Evolutionary conservation across 768 basidiomycete species (phyloP), one percentile per base, ranked within the genome.

Genomic region (Tylopilus felleus): DNA sequence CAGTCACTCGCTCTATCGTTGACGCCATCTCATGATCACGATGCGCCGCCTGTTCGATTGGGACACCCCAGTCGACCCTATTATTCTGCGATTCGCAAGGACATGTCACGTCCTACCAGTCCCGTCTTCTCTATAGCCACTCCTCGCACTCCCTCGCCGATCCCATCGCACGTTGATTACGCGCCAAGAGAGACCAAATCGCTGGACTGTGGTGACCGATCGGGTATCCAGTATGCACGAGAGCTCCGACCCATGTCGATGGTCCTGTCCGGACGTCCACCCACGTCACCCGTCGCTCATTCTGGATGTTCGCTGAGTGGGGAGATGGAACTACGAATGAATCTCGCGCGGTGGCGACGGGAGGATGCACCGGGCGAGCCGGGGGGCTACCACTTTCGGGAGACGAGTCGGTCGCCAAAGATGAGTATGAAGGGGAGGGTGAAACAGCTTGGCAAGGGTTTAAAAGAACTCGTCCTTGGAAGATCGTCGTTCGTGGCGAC

Each of bases 281-380:
- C 59, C 40, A 57, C 58, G 41, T 56, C 64, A 27, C 54, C 65
- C 1, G 52, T 49, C 12, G 23, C 56, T 5, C 25, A 60, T 33
- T 63, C 67, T 14, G 81, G 81, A 14, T 82, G 74, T 63, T 84
- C 82, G 51, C 70, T 84, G 59, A 84, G 81, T 49, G 82, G 82
- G 12, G 80, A 83, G 67, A 80, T 78, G 50, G 82, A 84, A 63
- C 57, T 83, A 67, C 72, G 77, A 58, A 82, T 83, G 80, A 76
- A 78, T 1, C 65, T 82, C 33, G 81, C 81, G 9, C 66, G 66
- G 56, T 68, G 72, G 61, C 62, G 65, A 49, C 63, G 49, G 43
- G 67, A 69, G 43, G 55, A 72, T 39, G 65, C 66, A 22, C 68
- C 65, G 2, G 58, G 67, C 49, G 63, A 66, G 41, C 69, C 70